Evolutionary conservation across 192 early-diverging fungal genomes (phyloP), one percentile per base, ranked within the genome.

Genomic region (Backusella sp.): DNA sequence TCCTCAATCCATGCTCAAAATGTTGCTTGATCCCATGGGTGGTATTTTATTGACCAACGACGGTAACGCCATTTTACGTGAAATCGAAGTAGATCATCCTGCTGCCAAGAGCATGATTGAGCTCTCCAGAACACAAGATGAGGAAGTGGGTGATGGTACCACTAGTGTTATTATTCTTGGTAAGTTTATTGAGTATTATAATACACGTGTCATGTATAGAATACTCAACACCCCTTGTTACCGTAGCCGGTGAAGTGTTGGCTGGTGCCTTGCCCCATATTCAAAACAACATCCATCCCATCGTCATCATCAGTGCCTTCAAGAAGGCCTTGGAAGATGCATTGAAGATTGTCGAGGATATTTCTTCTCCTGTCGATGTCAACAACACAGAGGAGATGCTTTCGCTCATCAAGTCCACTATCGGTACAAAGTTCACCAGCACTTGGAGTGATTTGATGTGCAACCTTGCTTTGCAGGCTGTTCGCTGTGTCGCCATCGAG

Each of bases 91-190:
- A 12, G 95, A 95, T n/a, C 98, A 99, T 85, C 98, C 98, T 30
- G 98, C 98, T 67, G 98, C 98, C 66, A 99, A 99, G 87, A 95
- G 93, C 79, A 98, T 98, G 97, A 98, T 99, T 76, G 98, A 99
- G 85, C 91, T 99, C 65, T 93, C 96, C 37, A 88, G 98, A 86
- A 99, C 98, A 71, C 98, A 99, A 88, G 98, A 99, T 84, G 98
- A 99, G 83, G 98, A 99, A 86, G 97, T 98, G 56, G 98, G 98
- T 75, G 98, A 99, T 79, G 98, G 98, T 74, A 99, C 98, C 12
- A 99, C 98, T 17, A 93, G 91, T 79, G 98, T 99, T 75, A 99
- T 99, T 77, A 98, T 99, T 78, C 89, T 99, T 52, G 95, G 95
- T 96, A 86, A 78, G 75, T 69, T 23, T 42, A 12, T 49, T 3